Conservation (phyloP, 352 stramenopile species). For the Phytophthora capsici region DNA sequence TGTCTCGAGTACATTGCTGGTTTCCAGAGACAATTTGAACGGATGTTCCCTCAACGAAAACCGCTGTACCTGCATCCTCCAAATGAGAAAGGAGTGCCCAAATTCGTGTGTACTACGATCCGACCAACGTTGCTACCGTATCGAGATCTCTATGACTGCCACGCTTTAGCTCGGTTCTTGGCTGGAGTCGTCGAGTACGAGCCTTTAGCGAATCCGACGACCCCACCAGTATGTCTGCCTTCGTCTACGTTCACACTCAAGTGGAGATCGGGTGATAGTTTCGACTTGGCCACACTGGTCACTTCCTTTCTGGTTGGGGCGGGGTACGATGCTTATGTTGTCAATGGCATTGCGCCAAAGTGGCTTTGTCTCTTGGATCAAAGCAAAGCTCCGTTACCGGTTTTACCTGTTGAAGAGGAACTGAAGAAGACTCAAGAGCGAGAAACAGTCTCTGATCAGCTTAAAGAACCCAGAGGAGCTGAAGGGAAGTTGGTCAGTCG, state of each 20-base stretch:
- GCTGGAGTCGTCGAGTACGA: constrained; percentile 94
- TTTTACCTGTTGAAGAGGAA: constrained; percentile 60
- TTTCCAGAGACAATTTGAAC: constrained; percentile 91
- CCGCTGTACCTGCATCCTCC: constrained; percentile 89
- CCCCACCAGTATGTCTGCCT: constrained; percentile 76
- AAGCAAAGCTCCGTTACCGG: constrained; percentile 72
- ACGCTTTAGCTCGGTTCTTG: constrained; percentile 89
- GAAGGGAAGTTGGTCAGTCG: constrained; percentile 55
- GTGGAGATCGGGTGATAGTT: constrained; percentile 91
- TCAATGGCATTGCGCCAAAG: constrained; percentile 85
- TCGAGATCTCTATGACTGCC: constrained; percentile 92
- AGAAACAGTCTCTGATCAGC: constrained; percentile 22
- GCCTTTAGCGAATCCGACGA: constrained; percentile 86
- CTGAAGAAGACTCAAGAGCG: constrained; percentile 50
- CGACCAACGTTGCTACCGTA: constrained; percentile 93
- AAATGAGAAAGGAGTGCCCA: constrained; percentile 93
- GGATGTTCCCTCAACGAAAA: constrained; percentile 80
- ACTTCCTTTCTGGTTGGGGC: constrained; percentile 92
- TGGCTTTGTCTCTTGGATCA: constrained; percentile 94
- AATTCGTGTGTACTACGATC: constrained; percentile 96
- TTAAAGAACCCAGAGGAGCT: constrained; percentile 11
- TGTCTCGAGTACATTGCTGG: constrained; percentile 94
- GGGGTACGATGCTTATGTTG: constrained; percentile 96
- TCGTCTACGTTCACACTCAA: constrained; percentile 89
- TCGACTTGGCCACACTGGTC: constrained; percentile 92